Conservation (phyloP, 202 grass and related monocot genomes). For the Elaeis oleifera region DNA sequence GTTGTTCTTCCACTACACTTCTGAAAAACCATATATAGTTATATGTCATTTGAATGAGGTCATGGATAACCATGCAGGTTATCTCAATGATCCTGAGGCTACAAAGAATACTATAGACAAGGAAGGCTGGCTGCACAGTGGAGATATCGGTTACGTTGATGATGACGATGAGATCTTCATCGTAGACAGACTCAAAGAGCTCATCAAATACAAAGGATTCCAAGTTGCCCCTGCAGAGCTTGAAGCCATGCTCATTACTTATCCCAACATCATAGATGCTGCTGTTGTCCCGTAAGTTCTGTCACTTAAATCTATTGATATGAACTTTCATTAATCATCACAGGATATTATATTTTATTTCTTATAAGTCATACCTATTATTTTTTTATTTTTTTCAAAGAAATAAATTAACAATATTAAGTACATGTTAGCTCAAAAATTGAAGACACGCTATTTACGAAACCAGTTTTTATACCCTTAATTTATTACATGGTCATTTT, state of each 20-base stretch:
- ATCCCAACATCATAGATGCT: background rate
- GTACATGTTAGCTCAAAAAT: too few relatives aligned
- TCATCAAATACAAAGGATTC: conserved; percentile 6
- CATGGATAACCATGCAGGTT: background rate
- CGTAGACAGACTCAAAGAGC: background rate
- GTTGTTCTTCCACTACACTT: too few relatives aligned
- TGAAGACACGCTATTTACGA: too few relatives aligned
- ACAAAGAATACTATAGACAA: background rate
- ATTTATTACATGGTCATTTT: too few relatives aligned
- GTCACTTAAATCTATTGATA: background rate
- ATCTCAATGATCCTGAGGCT: background rate
- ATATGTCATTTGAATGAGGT: too few relatives aligned
- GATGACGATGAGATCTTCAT: conserved; percentile 5
- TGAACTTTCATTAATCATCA: too few relatives aligned
- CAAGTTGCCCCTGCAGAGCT: background rate
- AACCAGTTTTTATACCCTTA: too few relatives aligned
- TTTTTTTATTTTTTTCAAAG: too few relatives aligned
- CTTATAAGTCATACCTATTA: too few relatives aligned
- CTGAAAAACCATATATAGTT: too few relatives aligned
- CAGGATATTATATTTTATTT: too few relatives aligned
- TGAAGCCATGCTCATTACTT: conserved; percentile 1
- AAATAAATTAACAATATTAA: too few relatives aligned
- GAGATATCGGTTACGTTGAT: background rate
- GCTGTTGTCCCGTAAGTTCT: conserved; percentile 1
- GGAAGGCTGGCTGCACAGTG: conserved; percentile 4